Evolutionary conservation across 75 land plant genomes (phyloP).

Genomic region (Selaginella tamariscina): DNA sequence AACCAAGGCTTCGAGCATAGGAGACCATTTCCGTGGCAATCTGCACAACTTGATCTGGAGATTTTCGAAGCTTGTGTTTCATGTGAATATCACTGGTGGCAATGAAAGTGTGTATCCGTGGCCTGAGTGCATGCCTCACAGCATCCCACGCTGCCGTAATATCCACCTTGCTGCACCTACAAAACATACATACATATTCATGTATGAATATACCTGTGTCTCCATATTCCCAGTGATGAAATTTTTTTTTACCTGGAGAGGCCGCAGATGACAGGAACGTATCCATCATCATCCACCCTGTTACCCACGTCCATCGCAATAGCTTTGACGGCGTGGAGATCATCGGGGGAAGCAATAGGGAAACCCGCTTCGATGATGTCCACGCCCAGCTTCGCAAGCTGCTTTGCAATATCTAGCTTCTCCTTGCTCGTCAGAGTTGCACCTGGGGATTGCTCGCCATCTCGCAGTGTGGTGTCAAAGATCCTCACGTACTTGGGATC

Average conservation of each 20-base stretch:
- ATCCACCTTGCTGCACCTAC: conserved; percentile 68
- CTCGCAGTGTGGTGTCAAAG: conserved; percentile 91
- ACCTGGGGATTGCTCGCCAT: conserved; percentile 97
- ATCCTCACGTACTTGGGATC: conserved; percentile 85
- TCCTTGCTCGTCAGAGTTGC: conserved; percentile 79
- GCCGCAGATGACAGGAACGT: conserved; percentile 89
- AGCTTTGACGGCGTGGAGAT: conserved; percentile 51
- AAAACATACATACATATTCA: too few species aligned
- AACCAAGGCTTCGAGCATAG: conserved; percentile 71
- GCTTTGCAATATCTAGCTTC: conserved; percentile 78
- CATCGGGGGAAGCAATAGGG: conserved; percentile 77
- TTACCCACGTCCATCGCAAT: conserved; percentile 82
- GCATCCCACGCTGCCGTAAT: conserved; percentile 88
- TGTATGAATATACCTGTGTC: too few species aligned
- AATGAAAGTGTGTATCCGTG: conserved; percentile 75
- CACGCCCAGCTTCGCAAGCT: conserved; percentile 69
- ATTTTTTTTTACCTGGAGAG: conserved; percentile 71
- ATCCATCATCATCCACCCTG: conserved; percentile 44
- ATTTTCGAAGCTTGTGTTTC: conserved; percentile 67
- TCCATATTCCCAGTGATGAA: too few species aligned
- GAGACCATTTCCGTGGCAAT: conserved; percentile 78
- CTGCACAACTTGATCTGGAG: conserved; percentile 53
- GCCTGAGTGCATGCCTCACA: conserved; percentile 50
- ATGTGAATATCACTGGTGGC: conserved; percentile 85
- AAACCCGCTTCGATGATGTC: conserved; percentile 97